These are phyloP conservation scores for Xylaria sp. DNA, from an alignment of 2,329 filamentous ascomycete genomes.

Conservation along the genomic window DNA sequence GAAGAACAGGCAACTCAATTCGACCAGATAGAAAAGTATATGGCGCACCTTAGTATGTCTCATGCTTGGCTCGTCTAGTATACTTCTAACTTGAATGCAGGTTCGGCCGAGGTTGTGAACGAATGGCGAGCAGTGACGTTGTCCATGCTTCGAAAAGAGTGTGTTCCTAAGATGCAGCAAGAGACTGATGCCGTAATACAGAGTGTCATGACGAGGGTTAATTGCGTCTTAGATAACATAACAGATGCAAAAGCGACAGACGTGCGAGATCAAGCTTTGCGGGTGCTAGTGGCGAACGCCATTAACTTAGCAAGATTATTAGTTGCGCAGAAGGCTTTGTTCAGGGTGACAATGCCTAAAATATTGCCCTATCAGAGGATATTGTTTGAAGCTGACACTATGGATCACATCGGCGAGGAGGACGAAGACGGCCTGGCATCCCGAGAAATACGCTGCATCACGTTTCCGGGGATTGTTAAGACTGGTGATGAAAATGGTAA, in stretches of 20 bases:
- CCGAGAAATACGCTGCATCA: conserved; percentile 64
- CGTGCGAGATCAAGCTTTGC: conserved; percentile 58
- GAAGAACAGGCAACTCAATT: conserved; percentile 58
- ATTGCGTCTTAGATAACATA: conserved; percentile 56
- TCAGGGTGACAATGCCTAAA: conserved; percentile 61
- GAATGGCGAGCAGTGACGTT: conserved; percentile 72
- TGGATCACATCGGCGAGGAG: conserved; percentile 71
- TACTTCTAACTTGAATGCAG: conserved; percentile 39
- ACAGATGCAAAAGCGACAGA: conserved; percentile 50
- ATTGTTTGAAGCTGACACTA: conserved; percentile 62
- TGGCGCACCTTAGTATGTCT: conserved; percentile 49
- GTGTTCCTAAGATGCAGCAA: conserved; percentile 51
- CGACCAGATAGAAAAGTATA: conserved; percentile 53
- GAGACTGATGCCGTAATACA: conserved; percentile 53
- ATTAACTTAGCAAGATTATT: conserved; percentile 63
- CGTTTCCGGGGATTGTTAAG: conserved; percentile 69
- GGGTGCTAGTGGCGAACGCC: conserved; percentile 56
- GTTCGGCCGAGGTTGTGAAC: conserved; percentile 61
- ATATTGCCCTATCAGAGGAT: conserved; percentile 58
- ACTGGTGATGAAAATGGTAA: conserved; percentile 68
- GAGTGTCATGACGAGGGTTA: conserved; percentile 52
- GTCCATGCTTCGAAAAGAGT: conserved; percentile 61
- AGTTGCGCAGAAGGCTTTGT: conserved; percentile 63
- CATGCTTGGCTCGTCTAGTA: conserved; percentile 14
- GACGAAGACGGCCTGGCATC: conserved; percentile 60